Conservation (phyloP, 2,329 filamentous ascomycete species). For the Pyrenochaeta sp. region DNA sequence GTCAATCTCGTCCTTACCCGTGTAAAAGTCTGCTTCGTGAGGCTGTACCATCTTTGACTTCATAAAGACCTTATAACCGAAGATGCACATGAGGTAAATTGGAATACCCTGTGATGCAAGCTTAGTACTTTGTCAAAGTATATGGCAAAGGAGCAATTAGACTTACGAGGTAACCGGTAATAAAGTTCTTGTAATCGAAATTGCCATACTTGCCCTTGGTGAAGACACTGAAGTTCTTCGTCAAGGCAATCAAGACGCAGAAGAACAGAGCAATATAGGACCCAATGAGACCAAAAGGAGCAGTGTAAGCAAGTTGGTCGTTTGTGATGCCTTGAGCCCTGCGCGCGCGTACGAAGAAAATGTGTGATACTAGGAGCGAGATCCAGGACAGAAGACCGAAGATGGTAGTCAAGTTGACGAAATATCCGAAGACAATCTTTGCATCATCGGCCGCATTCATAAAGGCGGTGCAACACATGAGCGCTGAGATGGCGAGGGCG, state of each 20-base stretch:
- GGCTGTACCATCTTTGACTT: slow-evolving; percentile 57
- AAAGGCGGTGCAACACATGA: slow-evolving; percentile 73
- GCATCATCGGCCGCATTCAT: slow-evolving; percentile 56
- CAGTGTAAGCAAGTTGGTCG: slow-evolving; percentile 63
- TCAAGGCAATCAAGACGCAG: slow-evolving; percentile 77
- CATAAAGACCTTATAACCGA: slow-evolving; percentile 57
- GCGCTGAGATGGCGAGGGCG: slow-evolving; percentile 67
- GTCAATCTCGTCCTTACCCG: slow-evolving; percentile 77
- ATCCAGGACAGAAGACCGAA: slow-evolving; percentile 58
- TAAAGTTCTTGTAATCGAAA: slow-evolving; percentile 79
- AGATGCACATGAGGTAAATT: slow-evolving; percentile 72
- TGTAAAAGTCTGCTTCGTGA: slow-evolving; percentile 72
- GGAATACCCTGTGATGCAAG: slow-evolving; percentile 73
- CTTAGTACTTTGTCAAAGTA: slow-evolving; percentile 1
- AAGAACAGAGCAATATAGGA: slow-evolving; percentile 73
- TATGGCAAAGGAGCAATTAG: neutral
- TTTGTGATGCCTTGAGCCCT: slow-evolving; percentile 57
- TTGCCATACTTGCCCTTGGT: slow-evolving; percentile 58
- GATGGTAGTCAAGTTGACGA: slow-evolving; percentile 56
- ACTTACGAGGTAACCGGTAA: slow-evolving; percentile 70
- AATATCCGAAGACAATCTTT: slow-evolving; percentile 57
- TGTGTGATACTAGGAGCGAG: slow-evolving; percentile 59
- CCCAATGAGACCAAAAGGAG: slow-evolving; percentile 76
- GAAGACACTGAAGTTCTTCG: slow-evolving; percentile 85
- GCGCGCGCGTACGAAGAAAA: slow-evolving; percentile 58